A percentile compares a stretch with the other conserved stretches of the same genome.
phyloP scores from a whole-genome alignment of 1,139 yeast genomes.

The Blastobotrys elegans region DNA sequence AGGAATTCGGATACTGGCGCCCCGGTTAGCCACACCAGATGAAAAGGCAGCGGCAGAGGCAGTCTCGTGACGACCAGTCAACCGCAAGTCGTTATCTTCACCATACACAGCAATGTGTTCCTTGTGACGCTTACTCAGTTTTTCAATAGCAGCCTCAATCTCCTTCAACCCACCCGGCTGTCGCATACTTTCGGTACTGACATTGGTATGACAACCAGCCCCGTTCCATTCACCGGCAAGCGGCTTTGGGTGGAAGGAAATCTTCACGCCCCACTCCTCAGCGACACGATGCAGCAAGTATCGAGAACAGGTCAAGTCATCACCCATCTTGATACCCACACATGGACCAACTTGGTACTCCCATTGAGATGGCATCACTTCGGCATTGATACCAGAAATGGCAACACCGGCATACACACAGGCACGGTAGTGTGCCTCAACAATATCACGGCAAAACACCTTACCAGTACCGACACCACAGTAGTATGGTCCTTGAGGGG shows the following conservation, averaged over 20 bases:
- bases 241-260: conserved; percentile 99
- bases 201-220: conserved; percentile 99
- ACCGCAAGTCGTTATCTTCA: conserved; percentile 87
- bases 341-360: conserved; percentile 99
- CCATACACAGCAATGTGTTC: conserved; percentile 97
- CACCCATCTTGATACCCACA: conserved; percentile 93
- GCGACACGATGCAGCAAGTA: conserved; percentile 90
- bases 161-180: conserved; percentile 90
- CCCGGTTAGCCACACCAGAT: conserved; percentile 99
- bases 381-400: conserved; percentile 97
- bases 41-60: conserved; percentile 89
- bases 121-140: conserved; percentile 91
- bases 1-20: conserved; percentile 97
- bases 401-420: conserved; percentile 87
- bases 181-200: conserved; percentile 90
- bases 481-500: conserved; percentile 99
- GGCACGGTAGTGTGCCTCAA: conserved; percentile 99
- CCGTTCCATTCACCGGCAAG: conserved; percentile 97
- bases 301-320: conserved; percentile 94
- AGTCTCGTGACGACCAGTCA: conserved; percentile 98
- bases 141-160: conserved; percentile 88
- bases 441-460: conserved; percentile 96
- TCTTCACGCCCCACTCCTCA: conserved; percentile 97
- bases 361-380: conserved; percentile 99
- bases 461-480: conserved; percentile 99